A percentile compares a stretch with the other conserved stretches of the same genome.
phyloP scores from a whole-genome alignment of 768 basidiomycete genomes.

The Dioszegia hungarica region DNA sequence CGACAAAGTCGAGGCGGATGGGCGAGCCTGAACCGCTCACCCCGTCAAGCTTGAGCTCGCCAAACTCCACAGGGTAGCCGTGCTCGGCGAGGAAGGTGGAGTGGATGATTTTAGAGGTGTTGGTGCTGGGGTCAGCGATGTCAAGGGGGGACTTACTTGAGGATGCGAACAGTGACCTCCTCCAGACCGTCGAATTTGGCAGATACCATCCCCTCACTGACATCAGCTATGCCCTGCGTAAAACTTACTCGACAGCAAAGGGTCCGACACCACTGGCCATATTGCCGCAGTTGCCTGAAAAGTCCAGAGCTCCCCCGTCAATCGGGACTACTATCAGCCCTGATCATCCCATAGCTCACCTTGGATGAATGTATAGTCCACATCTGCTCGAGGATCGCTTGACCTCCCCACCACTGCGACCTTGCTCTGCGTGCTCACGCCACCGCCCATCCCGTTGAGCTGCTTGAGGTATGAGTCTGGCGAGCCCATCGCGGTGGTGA shows the following conservation, averaged over 20 bases:
- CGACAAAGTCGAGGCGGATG: conserved; percentile 63
- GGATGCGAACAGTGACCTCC: conserved; percentile 8
- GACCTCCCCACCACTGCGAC: conserved; percentile 58
- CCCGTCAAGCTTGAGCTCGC: conserved; percentile 61
- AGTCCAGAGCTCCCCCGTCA: conserved; percentile 53
- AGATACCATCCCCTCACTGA: conserved; percentile 53
- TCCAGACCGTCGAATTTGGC: background rate
- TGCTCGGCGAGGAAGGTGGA: conserved; percentile 62
- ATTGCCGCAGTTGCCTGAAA: conserved; percentile 70
- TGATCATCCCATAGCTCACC: conserved; percentile 50
- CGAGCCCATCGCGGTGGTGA: conserved; percentile 74
- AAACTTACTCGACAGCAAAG: conserved; percentile 66
- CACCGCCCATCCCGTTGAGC: conserved; percentile 77
- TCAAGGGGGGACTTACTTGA: conserved; percentile 6
- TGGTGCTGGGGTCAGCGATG: conserved; percentile 57
- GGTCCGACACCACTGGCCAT: conserved; percentile 68
- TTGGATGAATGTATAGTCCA: conserved; percentile 67
- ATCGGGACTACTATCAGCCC: conserved; percentile 12
- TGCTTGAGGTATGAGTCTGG: conserved; percentile 67
- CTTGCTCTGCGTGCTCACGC: conserved; percentile 69
- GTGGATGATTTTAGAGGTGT: conserved; percentile 65
- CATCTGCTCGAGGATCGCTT: conserved; percentile 48
- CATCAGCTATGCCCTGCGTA: conserved; percentile 20
- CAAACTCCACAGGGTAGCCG: conserved; percentile 49
- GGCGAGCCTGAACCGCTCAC: conserved; percentile 63